Evolutionary conservation across 176 grass and related monocot species (phyloP), one percentile per base, ranked within the genome.

Genomic region (Phyllostachys edulis): DNA sequence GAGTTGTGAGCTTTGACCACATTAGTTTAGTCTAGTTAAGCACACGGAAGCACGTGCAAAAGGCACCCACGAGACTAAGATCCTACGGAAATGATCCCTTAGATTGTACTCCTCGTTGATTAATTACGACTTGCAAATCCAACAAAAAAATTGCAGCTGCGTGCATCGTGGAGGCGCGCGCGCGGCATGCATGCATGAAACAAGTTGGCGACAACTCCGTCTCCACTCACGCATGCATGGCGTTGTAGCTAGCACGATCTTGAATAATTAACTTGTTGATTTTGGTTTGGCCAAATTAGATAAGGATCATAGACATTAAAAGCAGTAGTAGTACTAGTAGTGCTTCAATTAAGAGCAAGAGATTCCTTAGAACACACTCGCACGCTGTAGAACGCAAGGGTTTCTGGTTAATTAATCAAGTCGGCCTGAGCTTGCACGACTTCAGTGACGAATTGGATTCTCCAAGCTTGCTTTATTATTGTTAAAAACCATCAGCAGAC

Each of bases 161-260:
- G 62, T 27, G 37, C 57, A 44, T 46, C 75, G 39, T 85, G 42
- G 15, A 63, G 32, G 41, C 75, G 21, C n/a, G 21, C 55, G 21
- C 56, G 56, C 57, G 59, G 23, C 59, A 12, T 34, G 51, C 59
- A 26, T 47, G 51, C 40, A 18, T 47, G 51, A 27, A 50, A 21
- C 46, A 54, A 72, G 76, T 41, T 86, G 77, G 57, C 85, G 77
- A 74, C 84, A 79, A 24, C 66, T 46, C 18, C 84, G n/a, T n/a
- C n/a, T n/a, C n/a, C n/a, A 86, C 46, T 27, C 55, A 5, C 46
- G 45, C 55, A 5, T 27, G 40, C 47, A 57, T 34, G 20, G 15
- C 40, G 57, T 10, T 52, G 60, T 27, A 78, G 36, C 36, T 18
- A 21, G n/a, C 38, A 9, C 18, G 5, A 11, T 0, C 75, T 29